Evolutionary conservation across 1,284 basidiomycete species (phyloP).

Genomic region (Naganishia albida): DNA sequence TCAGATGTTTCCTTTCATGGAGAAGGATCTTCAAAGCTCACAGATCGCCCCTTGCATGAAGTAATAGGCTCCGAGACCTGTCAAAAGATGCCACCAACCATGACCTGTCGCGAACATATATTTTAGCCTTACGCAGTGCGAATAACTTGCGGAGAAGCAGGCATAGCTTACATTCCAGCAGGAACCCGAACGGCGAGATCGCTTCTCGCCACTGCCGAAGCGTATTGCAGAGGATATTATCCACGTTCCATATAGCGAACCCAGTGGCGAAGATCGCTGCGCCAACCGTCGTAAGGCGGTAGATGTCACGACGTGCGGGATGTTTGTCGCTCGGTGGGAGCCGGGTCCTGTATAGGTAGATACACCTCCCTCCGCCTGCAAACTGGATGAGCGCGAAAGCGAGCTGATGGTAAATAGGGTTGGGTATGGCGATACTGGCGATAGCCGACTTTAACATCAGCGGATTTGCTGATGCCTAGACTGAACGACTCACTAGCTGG

Average conservation of each 20-base stretch:
- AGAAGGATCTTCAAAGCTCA: slow-evolving; percentile 37
- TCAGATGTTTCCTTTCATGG: background rate
- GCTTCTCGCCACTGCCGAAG: slow-evolving; percentile 40
- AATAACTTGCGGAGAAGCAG: slow-evolving; percentile 1
- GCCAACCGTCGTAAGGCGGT: slow-evolving; percentile 42
- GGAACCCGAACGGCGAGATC: slow-evolving; percentile 42
- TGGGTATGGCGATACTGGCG: slow-evolving; percentile 54
- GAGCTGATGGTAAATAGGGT: slow-evolving; percentile 60
- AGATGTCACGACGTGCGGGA: slow-evolving; percentile 39
- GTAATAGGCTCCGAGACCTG: slow-evolving; percentile 56
- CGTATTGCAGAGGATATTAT: slow-evolving; percentile 57
- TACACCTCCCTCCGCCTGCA: slow-evolving; percentile 41
- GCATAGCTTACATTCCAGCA: slow-evolving; percentile 46
- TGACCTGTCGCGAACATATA: slow-evolving; percentile 36
- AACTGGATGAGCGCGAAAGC: slow-evolving; percentile 56
- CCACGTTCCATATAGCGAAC: slow-evolving; percentile 59
- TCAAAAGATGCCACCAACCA: slow-evolving; percentile 59
- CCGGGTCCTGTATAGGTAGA: slow-evolving; percentile 44
- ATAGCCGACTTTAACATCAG: background rate
- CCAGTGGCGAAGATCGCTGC: slow-evolving; percentile 51
- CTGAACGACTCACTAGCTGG: slow-evolving; percentile 51
- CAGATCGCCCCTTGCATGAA: slow-evolving; percentile 53
- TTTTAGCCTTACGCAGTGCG: background rate
- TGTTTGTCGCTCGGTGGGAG: slow-evolving; percentile 35
- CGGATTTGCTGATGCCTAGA: background rate